These are phyloP conservation scores for Cyclaneusma minus DNA, from an alignment of 2,329 filamentous ascomycete genomes.

Conservation along the genomic window DNA sequence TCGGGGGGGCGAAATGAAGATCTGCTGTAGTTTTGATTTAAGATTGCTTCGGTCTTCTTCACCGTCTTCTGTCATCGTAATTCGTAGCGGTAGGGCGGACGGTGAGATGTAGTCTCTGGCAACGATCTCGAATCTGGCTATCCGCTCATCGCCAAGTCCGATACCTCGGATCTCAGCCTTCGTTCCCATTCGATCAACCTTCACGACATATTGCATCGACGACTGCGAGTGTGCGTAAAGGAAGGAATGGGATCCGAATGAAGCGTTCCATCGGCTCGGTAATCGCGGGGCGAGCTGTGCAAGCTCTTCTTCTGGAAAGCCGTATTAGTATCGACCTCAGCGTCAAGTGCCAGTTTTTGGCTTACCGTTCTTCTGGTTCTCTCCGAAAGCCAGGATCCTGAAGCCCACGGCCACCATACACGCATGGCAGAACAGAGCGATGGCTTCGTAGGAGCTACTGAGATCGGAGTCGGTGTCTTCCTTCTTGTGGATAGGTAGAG, in stretches of 20 bases:
- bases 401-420: constrained; percentile 72
- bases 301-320: constrained; percentile 37
- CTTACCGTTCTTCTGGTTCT: constrained; percentile 61
- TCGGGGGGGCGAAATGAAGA: constrained; percentile 61
- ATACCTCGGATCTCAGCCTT: constrained; percentile 76
- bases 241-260: constrained; percentile 58
- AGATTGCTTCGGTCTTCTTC: constrained; percentile 36
- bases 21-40: constrained; percentile 31
- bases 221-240: constrained; percentile 79
- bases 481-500: constrained; percentile 36
- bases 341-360: constrained; percentile 3
- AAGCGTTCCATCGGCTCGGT: constrained; percentile 66
- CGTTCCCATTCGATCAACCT: constrained; percentile 64
- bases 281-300: constrained; percentile 44
- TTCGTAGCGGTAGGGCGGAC: constrained; percentile 37
- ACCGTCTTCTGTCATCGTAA: constrained; percentile 28
- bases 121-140: constrained; percentile 59
- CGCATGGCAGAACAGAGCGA: constrained; percentile 73
- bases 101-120: constrained; percentile 61
- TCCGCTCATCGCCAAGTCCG: constrained; percentile 66
- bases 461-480: constrained; percentile 44
- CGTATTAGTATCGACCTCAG: constrained; percentile 5
- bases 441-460: constrained; percentile 61
- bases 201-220: constrained; percentile 69
- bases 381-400: constrained; percentile 65